phyloP scores from a whole-genome alignment of 2,329 filamentous ascomycete species.

The Fusarium decemcellulare region DNA sequence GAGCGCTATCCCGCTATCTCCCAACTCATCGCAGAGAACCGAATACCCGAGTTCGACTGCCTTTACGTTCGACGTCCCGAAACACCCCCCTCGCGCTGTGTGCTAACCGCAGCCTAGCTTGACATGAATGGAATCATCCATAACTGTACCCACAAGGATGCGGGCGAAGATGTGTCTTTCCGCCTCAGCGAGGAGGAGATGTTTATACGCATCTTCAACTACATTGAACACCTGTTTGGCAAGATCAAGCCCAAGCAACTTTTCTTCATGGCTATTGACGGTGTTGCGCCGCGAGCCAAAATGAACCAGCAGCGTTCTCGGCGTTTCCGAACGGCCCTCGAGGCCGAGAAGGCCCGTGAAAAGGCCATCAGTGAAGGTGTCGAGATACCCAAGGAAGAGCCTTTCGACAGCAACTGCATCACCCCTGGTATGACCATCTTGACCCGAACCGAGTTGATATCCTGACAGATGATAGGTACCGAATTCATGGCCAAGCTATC shows the following conservation, averaged over 20 bases:
- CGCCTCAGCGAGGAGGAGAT: constrained; percentile 98
- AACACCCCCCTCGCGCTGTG: constrained; percentile 27
- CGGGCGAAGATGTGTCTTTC: constrained; percentile 86
- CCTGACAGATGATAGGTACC: constrained; percentile 66
- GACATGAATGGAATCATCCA: constrained; percentile 99
- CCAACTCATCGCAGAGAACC: constrained; percentile 97
- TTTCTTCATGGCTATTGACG: constrained; percentile 99
- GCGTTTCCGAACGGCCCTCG: constrained; percentile 93
- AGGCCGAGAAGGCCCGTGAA: constrained; percentile 89
- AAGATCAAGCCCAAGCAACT: constrained; percentile 99
- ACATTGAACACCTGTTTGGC: constrained; percentile 98
- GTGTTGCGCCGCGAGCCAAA: constrained; percentile 96
- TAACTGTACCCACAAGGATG: constrained; percentile 98
- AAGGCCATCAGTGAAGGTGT: constrained; percentile 92
- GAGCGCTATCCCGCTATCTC: constrained; percentile 99
- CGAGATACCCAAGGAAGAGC: constrained; percentile 93
- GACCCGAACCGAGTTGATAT: neutral
- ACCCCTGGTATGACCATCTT: constrained; percentile 76
- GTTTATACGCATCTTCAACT: constrained; percentile 99
- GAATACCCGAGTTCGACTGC: constrained; percentile 98
- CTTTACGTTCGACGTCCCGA: constrained; percentile 76
- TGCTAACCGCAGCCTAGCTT: constrained; percentile 64
- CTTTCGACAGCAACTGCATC: constrained; percentile 99
- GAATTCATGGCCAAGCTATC: constrained; percentile 98
- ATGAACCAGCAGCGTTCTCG: constrained; percentile 99